Base-by-base conservation (phyloP, 108 stramenopile species). In the Pseudonitzschia pungens region DNA sequence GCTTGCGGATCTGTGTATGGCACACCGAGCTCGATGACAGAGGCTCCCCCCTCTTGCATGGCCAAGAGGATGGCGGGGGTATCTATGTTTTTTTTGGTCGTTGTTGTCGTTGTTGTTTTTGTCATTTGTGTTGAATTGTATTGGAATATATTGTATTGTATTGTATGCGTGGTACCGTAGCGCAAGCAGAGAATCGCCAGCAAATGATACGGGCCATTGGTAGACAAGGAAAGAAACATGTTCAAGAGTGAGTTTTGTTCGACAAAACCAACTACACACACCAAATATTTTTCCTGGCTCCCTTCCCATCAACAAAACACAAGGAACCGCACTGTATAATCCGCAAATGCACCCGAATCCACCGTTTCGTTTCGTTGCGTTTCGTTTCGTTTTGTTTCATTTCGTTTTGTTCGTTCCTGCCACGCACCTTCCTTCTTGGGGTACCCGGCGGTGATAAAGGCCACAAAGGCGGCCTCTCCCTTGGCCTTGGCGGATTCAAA, bases 1-100 rank as follows among this genome's bases (percentile, higher is more conserved):
- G 99, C 99, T 83, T 98, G 97, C 26, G 99, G 99, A 82, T 99
- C 99, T 16, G 97, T 97, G 91, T 98, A 99, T 28, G 99, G 99
- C 43, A 99, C 82, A 36, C 99, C 99, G 4, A 99, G 86, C 71
- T 99, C 99, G 79, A 99, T 98, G 41, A 99, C 71, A 59, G 96
- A 81, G 5, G 97, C 89, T 29, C 99, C 99, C 52, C 97, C 98
- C 43, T 85, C 90, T 83, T 99, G 93, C 89, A 99, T 91, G 63
- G 93, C 97, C 50, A 98, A 80, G 58, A 99, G 82, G 51, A 98
- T 87, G n/a, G 92, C 74, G 27, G 97, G 95, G 9, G 99, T 98
- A 80, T 93, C 94, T 92, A 54, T n/a, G n/a, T n/a, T n/a, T n/a
- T n/a, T n/a, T 64, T 48, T 10, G 24, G 9, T 11, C 2, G 18